Base-by-base conservation (phyloP, 164 flowering plant species). In the Cinnamomum micranthum region DNA sequence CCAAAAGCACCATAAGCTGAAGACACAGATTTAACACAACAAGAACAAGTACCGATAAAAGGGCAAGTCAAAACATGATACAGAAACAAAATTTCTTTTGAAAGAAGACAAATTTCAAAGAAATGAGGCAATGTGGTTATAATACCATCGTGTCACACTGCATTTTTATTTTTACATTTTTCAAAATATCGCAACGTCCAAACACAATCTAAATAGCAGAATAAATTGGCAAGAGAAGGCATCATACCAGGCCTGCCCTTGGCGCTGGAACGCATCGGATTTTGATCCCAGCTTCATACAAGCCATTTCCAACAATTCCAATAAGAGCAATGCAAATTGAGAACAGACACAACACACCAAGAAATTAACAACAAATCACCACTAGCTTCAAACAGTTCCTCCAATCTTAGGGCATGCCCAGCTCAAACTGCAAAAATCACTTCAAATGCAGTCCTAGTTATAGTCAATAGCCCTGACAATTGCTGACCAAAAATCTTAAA, bases 231-330 rank as follows among this genome's bases (percentile, higher is more conserved):
- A 52, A 62, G 27, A 68, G 3, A 64, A 52, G 63, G 31, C 20
- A 65, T 75, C 86, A 69, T 86, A 94, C 98, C 98, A 94, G 50
- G 98, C 93, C 81, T 94, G 97, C 68, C 97, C 98, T 84, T 87
- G 87, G 75, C 89, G 77, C 67, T 89, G 93, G 70, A 94, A 94
- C 33, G 92, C 91, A 86, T 92, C 98, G 50, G 76, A 75, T 77
- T 94, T 94, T 70, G 98, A 94, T 79, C 98, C 98, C 84, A 94
- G 75, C 82, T 94, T 94, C 93, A 92, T 80, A 79, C 95, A 90
- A 79, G 97, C 92, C 97, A 94, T 94, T 78, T 77, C 58, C 3
- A 6, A 60, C 58, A 50, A 47, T 62, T 28, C 9, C 2, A 20
- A 41, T 35, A 31, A 51, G 22, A 63, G 50, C 27, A n/a, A 51